Base-by-base conservation (phyloP, 768 basidiomycete species). In the Boletus vermiculosoides region DNA sequence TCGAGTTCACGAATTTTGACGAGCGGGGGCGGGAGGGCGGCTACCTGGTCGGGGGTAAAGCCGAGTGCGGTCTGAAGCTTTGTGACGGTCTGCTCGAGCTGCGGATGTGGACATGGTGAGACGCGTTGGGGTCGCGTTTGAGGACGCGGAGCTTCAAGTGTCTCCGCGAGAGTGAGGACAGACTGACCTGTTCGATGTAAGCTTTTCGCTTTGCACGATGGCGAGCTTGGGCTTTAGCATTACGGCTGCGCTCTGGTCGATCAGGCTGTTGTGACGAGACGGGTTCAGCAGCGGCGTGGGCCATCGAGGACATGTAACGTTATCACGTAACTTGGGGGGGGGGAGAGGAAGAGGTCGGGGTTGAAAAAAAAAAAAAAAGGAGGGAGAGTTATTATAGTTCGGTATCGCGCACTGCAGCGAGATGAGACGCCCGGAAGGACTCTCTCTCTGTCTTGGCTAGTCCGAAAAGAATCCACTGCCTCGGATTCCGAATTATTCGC, bases 201-300 rank as follows among this genome's bases (percentile, higher is more conserved):
- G 92, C 92, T 77, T 94, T 94, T 74, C 92, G 82, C 73, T 94
- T 94, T 71, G 91, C 92, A 58, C 92, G 85, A 78, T 94, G 92
- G 65, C 92, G 79, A 36, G 92, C 92, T 76, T 94, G 92, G 11
- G 92, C 92, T 74, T 86, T 87, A 52, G 88, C 88, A 77, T 91
- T 91, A 78, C 89, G 87, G 81, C 87, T 88, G 64, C 88, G 85
- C 75, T 89, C 88, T 78, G 88, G 88, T 71, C 83, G 83, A 74
- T 88, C 85, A 66, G 78, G 51, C 52, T 71, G 65, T 37, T 73
- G 71, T 74, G 73, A 69, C 69, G 69, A 72, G 62, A 72, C 69
- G 45, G 61, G 63, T 65, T 74, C 72, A 64, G 57, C 77, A 76
- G 82, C 75, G 77, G 82, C 78, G 69, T 77, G 74, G 62, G 78